These are phyloP conservation scores for Westerdykella aurantiaca DNA, from an alignment of 2,329 filamentous ascomycete species.

Conservation along the genomic window DNA sequence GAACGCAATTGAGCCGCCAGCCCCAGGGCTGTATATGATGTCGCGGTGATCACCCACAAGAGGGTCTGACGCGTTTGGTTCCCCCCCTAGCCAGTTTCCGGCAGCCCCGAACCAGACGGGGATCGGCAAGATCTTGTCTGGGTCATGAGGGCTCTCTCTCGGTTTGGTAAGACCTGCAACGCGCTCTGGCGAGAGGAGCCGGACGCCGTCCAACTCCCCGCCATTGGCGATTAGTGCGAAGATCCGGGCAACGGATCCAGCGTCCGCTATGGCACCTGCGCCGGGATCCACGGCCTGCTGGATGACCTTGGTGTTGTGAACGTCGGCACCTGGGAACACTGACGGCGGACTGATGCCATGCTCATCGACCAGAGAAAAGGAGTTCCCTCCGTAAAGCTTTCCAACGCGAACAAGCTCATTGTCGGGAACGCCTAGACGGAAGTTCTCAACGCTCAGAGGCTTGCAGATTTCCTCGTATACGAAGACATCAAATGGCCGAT, in stretches of 20 bases:
- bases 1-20: neutral
- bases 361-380: neutral
- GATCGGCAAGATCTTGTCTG: neutral
- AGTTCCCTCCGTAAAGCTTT: neutral
- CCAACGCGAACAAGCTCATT: neutral
- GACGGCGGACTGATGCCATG: neutral
- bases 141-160: neutral
- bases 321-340: neutral
- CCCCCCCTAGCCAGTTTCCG: neutral
- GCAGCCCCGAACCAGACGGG: constrained; percentile 1
- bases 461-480: constrained; percentile 1
- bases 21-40: neutral
- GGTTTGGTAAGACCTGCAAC: neutral
- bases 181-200: constrained; percentile 34
- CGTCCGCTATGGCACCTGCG: constrained; percentile 29
- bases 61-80: neutral
- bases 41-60: neutral
- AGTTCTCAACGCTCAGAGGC: constrained; percentile 1
- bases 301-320: neutral
- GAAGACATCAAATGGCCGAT: neutral
- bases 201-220: constrained; percentile 29
- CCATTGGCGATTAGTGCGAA: constrained; percentile 36
- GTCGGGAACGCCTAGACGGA: constrained; percentile 2
- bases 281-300: neutral
- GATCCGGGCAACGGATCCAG: constrained; percentile 40